Conservation (phyloP, 371 early-diverging fungal species). For the Syncephalis fuscata region DNA sequence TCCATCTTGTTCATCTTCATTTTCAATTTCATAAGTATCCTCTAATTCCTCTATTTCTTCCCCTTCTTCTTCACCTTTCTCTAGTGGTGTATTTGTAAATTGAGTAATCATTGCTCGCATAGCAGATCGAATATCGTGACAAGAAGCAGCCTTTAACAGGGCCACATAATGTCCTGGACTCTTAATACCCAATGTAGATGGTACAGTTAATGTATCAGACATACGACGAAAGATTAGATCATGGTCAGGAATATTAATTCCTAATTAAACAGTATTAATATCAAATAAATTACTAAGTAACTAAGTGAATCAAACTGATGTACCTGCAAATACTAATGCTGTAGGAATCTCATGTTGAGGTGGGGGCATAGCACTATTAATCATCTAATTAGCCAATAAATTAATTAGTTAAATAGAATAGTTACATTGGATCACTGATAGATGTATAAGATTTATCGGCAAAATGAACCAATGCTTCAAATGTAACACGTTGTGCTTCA, state of each 20-base stretch:
- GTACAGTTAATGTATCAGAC: conserved; percentile 5
- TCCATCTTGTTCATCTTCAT: conserved; percentile 13
- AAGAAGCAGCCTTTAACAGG: conserved; percentile 44
- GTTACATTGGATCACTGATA: background rate
- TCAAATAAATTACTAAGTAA: background rate
- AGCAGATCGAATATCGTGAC: conserved; percentile 28
- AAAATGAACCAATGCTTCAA: background rate
- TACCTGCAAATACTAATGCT: conserved; percentile 45
- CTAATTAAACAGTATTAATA: conserved; percentile 6
- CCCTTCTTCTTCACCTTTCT: conserved; percentile 7
- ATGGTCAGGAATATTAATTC: conserved; percentile 23
- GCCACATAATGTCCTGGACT: conserved; percentile 27
- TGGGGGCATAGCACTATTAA: conserved; percentile 12
- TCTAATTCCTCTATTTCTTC: too few species aligned
- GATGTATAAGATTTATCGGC: background rate
- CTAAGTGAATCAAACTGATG: too few species aligned
- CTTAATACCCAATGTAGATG: background rate
- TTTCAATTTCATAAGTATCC: conserved; percentile 4
- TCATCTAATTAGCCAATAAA: too few species aligned
- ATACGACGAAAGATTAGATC: conserved; percentile 14
- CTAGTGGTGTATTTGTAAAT: conserved; percentile 17
- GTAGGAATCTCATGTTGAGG: conserved; percentile 47
- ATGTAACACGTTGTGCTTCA: background rate
- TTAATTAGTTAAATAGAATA: too few species aligned
- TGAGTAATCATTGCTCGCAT: conserved; percentile 41